These are phyloP conservation scores for Boletus semigastroideus DNA, from an alignment of 1,284 basidiomycete species.

Conservation along the genomic window DNA sequence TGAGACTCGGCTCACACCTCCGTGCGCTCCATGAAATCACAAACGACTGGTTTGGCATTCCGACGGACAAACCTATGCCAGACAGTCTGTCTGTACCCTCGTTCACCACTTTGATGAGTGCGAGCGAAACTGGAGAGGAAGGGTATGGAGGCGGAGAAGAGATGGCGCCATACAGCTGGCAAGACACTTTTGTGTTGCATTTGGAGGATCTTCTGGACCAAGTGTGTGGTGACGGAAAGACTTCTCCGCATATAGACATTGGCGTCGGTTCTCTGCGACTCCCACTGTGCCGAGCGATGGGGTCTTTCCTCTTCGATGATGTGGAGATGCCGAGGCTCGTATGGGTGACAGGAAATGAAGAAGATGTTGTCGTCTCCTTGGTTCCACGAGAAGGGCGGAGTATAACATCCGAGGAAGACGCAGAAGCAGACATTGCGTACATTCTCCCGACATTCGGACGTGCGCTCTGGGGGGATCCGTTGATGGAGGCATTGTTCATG, in stretches of 20 bases:
- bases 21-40: constrained; percentile 62
- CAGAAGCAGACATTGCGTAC: constrained; percentile 36
- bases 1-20: constrained; percentile 56
- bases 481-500: constrained; percentile 62
- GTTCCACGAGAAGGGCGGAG: constrained; percentile 4
- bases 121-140: constrained; percentile 2
- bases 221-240: constrained; percentile 16
- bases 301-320: constrained; percentile 71
- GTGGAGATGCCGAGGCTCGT: constrained; percentile 66
- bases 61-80: constrained; percentile 29
- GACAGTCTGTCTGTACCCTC: constrained; percentile 23
- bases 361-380: constrained; percentile 47
- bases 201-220: constrained; percentile 54
- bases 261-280: constrained; percentile 47
- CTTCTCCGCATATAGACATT: constrained; percentile 18
- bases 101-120: constrained; percentile 11
- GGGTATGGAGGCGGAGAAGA: constrained; percentile 31
- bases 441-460: constrained; percentile 52
- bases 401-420: constrained; percentile 14
- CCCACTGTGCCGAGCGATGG: constrained; percentile 64
- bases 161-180: constrained; percentile 60
- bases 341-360: constrained; percentile 57
- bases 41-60: constrained; percentile 71
- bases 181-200: constrained; percentile 62
- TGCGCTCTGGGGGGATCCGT: constrained; percentile 73